Evolutionary conservation across 495 filamentous ascomycete species (phyloP), one percentile per base, ranked within the genome.

Genomic region (Lindgomyces ingoldianus): DNA sequence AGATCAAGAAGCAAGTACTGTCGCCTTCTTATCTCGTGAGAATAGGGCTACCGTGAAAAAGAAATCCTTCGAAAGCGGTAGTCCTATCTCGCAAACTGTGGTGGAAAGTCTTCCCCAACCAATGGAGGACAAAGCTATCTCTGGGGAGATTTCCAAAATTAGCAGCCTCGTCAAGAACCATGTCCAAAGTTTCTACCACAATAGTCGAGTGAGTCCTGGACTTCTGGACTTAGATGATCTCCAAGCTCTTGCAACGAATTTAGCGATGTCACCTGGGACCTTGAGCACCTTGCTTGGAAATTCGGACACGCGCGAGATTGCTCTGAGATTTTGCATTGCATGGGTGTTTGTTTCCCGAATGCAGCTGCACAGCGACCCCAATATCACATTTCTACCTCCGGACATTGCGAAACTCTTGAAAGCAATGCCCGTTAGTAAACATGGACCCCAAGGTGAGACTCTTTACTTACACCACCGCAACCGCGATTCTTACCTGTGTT

Each of bases 181-280:
- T 47, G 75, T 72, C 42, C 75, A 75, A 65, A 78, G 73, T 57
- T 78, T 75, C 52, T 78, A 76, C 42, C 71, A 73, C 57, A 66
- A 14, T 16, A 44, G 29, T 21, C 61, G 29, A 14, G 57, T 70
- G 19, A 53, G 51, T 24, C 47, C 58, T 25, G 66, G 64, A n/a
- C 12, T 63, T 8, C 18, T 72, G 3, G 64, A 70, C 54, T 39
- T 49, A 12, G 60, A 69, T 19, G 49, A 62, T 70, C 54, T 66
- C 27, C 49, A 69, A 65, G 49, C 54, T 51, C 62, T 68, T 48
- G 57, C 59, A 60, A 33, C 47, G 46, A 57, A 60, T 36, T 22
- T 70, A 0, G 58, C 61, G 30, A 51, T 70, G 54, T 65, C 70
- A 11, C 18, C 60, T 6, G 70, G 63, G 4, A 71, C 60, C 3